Evolutionary conservation across 768 basidiomycete genomes (phyloP).

Genomic region (Multifurca ochricompacta): DNA sequence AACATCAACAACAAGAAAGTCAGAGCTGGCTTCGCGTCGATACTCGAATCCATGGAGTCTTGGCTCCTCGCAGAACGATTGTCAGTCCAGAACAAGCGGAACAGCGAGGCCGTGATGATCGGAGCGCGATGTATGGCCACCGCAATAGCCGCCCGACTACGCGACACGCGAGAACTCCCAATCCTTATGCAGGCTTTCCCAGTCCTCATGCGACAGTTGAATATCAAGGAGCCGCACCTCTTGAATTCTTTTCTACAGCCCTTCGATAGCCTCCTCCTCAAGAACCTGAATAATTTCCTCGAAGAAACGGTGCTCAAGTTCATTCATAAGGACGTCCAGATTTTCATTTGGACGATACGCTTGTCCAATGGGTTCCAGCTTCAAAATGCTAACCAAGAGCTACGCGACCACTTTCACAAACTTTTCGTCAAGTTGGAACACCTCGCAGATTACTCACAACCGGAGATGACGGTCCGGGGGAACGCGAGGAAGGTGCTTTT

Average conservation of each 20-base stretch:
- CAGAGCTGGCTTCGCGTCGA: background rate
- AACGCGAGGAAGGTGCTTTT: background rate
- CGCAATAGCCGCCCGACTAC: background rate
- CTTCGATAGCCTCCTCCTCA: background rate
- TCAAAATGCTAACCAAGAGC: background rate
- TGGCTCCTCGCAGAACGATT: background rate
- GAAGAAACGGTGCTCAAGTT: background rate
- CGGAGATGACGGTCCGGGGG: background rate
- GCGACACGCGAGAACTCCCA: background rate
- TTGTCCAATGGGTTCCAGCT: background rate
- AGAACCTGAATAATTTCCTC: conserved; percentile 6
- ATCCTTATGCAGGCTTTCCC: too few relatives aligned
- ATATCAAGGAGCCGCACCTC: background rate
- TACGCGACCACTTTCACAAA: background rate
- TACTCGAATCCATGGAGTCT: background rate
- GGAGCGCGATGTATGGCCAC: conserved; percentile 3
- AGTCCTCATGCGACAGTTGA: background rate
- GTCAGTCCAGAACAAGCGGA: background rate
- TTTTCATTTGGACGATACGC: background rate
- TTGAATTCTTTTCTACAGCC: background rate
- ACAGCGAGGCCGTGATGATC: background rate
- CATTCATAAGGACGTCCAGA: background rate
- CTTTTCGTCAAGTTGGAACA: too few relatives aligned
- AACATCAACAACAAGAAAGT: background rate
- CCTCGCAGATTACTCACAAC: background rate